These are phyloP conservation scores for Cutaneotrichosporon cavernicola DNA, from an alignment of 1,284 basidiomycete species.

Conservation along the genomic window DNA sequence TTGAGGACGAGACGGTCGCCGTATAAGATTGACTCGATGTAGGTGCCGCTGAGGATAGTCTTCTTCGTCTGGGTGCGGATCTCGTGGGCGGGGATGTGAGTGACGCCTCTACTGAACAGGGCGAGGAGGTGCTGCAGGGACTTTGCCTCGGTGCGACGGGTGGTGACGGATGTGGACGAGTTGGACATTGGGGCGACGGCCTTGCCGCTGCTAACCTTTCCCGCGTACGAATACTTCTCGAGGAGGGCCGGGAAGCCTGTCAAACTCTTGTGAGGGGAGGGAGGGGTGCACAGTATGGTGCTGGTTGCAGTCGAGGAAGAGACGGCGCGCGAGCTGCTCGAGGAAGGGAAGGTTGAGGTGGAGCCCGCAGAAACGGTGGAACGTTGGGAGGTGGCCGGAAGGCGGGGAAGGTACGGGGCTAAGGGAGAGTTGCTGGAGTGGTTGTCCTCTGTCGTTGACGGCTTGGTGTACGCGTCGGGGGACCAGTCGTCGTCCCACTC, in stretches of 20 bases:
- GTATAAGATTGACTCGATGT: constrained; percentile 7
- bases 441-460: background rate
- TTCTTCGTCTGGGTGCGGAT: background rate
- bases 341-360: background rate
- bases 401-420: background rate
- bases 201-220: background rate
- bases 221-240: background rate
- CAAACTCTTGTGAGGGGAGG: background rate
- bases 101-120: constrained; percentile 3
- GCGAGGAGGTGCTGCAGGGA: constrained; percentile 3
- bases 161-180: background rate
- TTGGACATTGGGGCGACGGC: background rate
- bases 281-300: background rate
- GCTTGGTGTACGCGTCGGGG: background rate
- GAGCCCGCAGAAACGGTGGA: background rate
- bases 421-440: background rate
- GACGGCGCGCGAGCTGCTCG: background rate
- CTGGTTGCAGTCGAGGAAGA: background rate
- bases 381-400: background rate
- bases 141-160: background rate
- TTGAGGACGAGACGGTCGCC: constrained; percentile 11
- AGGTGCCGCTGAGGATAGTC: background rate
- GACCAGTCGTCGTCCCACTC: constrained; percentile 5
- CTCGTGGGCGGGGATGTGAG: background rate
- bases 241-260: background rate